These are phyloP conservation scores for Calocybe gangraenosa DNA, from an alignment of 768 basidiomycete genomes.

Conservation along the genomic window DNA sequence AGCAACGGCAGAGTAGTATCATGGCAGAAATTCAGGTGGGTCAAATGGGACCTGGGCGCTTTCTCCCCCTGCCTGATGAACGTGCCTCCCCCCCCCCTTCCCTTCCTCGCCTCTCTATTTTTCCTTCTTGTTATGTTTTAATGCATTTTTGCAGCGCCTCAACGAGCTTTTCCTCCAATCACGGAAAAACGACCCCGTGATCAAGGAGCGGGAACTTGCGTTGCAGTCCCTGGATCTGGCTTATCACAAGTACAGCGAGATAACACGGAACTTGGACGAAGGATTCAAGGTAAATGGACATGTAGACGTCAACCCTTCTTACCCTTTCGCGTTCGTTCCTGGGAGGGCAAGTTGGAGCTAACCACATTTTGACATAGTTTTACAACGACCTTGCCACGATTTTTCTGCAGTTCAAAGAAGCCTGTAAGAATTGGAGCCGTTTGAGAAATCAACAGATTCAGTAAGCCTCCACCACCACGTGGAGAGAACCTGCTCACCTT, in stretches of 20 bases:
- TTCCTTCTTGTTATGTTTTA: neutral
- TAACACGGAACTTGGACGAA: constrained; percentile 80
- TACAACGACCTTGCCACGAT: constrained; percentile 83
- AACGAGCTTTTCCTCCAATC: constrained; percentile 75
- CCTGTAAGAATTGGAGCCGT: constrained; percentile 71
- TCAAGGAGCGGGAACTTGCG: constrained; percentile 78
- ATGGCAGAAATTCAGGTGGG: constrained; percentile 67
- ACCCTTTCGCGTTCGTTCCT: too few species aligned
- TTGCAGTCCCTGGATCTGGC: constrained; percentile 82
- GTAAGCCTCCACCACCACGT: constrained; percentile 35
- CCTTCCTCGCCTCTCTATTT: too few species aligned
- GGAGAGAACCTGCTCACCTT: too few species aligned
- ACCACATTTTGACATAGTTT: constrained; percentile 47
- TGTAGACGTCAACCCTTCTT: neutral
- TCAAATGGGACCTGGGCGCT: neutral
- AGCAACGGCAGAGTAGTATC: constrained; percentile 59
- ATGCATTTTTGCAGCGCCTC: constrained; percentile 44
- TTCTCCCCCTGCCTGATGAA: too few species aligned
- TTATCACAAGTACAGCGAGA: constrained; percentile 85
- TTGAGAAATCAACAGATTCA: constrained; percentile 70
- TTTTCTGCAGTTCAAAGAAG: constrained; percentile 68
- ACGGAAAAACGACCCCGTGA: constrained; percentile 68
- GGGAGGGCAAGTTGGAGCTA: neutral
- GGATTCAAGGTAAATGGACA: constrained; percentile 62
- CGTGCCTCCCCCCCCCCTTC: too few species aligned